phyloP scores from a whole-genome alignment of 495 filamentous ascomycete species.

The Tuber brumale region DNA sequence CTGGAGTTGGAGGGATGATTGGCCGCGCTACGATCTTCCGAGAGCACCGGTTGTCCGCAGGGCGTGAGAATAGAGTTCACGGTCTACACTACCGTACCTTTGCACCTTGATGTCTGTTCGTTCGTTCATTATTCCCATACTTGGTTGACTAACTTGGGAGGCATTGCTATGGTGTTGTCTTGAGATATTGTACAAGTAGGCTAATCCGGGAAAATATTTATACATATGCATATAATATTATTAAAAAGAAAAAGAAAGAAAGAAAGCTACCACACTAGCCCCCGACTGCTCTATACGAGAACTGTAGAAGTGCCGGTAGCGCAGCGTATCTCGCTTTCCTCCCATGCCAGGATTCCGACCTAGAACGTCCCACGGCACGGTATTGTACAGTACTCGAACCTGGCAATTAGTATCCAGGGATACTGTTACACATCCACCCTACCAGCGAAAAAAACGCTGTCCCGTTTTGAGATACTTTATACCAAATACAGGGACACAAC shows the following conservation, averaged over 20 bases:
- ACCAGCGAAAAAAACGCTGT: no score
- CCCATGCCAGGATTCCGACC: not conserved
- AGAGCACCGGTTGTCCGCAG: no score
- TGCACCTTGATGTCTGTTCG: not conserved
- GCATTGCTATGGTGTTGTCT: not conserved
- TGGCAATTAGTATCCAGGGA: no score
- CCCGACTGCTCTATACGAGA: not conserved
- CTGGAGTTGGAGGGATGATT: not conserved
- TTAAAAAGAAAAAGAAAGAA: no score
- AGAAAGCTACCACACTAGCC: not conserved
- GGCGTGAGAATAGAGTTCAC: not conserved
- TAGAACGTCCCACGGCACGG: not conserved
- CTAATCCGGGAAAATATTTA: not conserved
- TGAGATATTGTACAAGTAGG: not conserved
- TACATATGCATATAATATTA: not conserved
- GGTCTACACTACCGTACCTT: not conserved
- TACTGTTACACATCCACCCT: no score
- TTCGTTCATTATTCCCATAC: not conserved
- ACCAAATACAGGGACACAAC: not conserved
- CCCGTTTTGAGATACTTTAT: no score
- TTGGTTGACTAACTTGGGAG: no score
- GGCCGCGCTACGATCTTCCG: not conserved
- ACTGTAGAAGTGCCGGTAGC: not conserved
- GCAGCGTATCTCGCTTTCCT: not conserved
- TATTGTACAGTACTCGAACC: not conserved